Conservation (phyloP, 345 rosid species). For the Rhizophora mangle region DNA sequence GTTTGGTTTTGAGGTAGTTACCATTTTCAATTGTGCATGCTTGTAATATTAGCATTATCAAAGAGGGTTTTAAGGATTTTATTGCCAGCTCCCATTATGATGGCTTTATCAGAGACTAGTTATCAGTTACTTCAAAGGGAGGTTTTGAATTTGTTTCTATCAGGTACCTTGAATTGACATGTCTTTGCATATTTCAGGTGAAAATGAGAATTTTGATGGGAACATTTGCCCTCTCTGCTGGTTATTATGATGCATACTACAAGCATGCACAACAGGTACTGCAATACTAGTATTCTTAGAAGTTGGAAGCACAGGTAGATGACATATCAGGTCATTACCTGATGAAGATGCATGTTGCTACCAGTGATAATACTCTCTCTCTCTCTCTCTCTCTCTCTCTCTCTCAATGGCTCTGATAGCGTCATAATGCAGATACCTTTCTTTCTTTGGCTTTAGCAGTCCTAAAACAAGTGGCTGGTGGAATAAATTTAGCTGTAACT, state of each 20-base stretch:
- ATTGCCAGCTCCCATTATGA: not conserved
- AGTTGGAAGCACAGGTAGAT: not conserved
- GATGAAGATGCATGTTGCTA: conserved; percentile 8
- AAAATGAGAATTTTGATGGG: conserved; percentile 98
- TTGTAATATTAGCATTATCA: not conserved
- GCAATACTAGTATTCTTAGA: not conserved
- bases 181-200: conserved; percentile 41
- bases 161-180: not conserved
- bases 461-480: not conserved
- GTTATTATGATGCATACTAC: conserved; percentile 92
- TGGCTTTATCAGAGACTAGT: not conserved
- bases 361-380: not conserved
- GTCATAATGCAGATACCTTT: not conserved
- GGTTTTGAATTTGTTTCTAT: not conserved
- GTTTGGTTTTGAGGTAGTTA: conserved; percentile 75
- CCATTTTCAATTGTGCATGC: not conserved
- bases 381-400: not conserved
- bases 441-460: not conserved
- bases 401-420: not conserved
- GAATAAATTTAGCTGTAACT: conserved; percentile 3
- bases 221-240: conserved; percentile 90
- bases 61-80: not conserved
- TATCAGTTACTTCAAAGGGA: not conserved
- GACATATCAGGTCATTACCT: not conserved
- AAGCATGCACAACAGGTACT: conserved; percentile 90